Base-by-base conservation (phyloP, 2,329 filamentous ascomycete genomes). In the Aspergillus pseudonomiae region DNA sequence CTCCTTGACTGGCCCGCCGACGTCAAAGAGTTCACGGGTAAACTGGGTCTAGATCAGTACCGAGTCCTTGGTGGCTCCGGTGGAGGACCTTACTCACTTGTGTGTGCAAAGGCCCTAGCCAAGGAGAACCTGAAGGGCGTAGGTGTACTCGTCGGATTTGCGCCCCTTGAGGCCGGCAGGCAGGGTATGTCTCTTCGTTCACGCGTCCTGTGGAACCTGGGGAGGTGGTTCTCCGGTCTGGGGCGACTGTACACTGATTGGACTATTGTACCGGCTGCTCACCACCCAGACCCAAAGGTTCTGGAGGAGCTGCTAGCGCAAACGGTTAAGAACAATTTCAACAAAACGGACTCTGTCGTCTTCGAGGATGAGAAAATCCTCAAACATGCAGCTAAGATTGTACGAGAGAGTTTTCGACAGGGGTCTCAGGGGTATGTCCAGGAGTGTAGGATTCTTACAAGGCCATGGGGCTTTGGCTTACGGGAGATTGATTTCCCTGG, bases 21-120 rank as follows among this genome's bases (percentile, higher is more conserved):
- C 60, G 68, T 84, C 4, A 64, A 77, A 19, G 70, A 71, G 0
- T 75, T 85, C 7, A 75, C 77, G 6, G 65, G 77, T 2, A 74
- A 81, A 62, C 74, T 84, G 11, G 71, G 76, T 6, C 63, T 84
- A 19, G 61, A 72, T 6, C 65, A 73, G 6, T 85, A 82, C 68
- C 75, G 77, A 19, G 72, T 85, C 26, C 64, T 84, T 6, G 82
- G 81, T 2, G 71, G 77, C 5, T 82, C 79, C 0, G 83, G 82
- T 9, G 83, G 83, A 24, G 80, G 80, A 2, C 81, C 82, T 0
- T 84, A 82, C 66, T 77, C 78, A 2, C 69, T 84, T 12, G 82
- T 82, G 26, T 85, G 82, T 65, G 76, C 82, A 14, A 73, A 76
- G 48, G 63, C 65, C 4, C 67, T 84, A 19, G 75, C 79, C 16